A percentile compares a stretch with the other conserved stretches of the same genome.
Conservation (phyloP, 441 rosid species). For the Populus hybrid region DNA sequence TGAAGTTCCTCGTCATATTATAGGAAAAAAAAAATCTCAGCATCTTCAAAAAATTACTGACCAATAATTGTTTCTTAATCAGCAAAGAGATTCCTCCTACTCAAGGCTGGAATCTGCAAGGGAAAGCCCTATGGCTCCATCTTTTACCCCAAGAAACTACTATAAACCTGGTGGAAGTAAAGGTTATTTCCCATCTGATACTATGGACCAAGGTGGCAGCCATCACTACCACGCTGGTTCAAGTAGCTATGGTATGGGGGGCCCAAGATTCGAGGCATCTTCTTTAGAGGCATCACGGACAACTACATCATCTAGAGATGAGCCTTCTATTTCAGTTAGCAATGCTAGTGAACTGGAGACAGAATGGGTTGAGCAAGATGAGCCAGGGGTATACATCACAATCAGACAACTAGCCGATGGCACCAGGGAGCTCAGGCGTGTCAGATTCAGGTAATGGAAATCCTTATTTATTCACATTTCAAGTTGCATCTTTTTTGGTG, state of each 20-base stretch:
- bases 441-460: slow-evolving; percentile 80
- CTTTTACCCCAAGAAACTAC: slow-evolving; percentile 65
- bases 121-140: slow-evolving; percentile 65
- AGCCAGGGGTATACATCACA: slow-evolving; percentile 95
- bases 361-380: slow-evolving; percentile 94
- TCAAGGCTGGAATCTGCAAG: slow-evolving; percentile 69
- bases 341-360: slow-evolving; percentile 89
- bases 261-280: slow-evolving; percentile 38
- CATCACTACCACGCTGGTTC: slow-evolving; percentile 50
- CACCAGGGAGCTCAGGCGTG: slow-evolving; percentile 92
- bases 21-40: not conserved
- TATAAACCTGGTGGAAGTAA: slow-evolving; percentile 49
- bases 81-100: slow-evolving; percentile 80
- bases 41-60: not conserved
- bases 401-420: slow-evolving; percentile 88
- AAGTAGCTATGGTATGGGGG: slow-evolving; percentile 47
- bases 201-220: slow-evolving; percentile 35
- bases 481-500: not conserved
- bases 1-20: not conserved
- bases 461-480: not conserved
- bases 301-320: slow-evolving; percentile 88
- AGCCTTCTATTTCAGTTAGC: slow-evolving; percentile 76
- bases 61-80: slow-evolving; percentile 7
- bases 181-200: slow-evolving; percentile 32
- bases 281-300: slow-evolving; percentile 67